phyloP scores from a whole-genome alignment of 352 stramenopile genomes.

The Thalassiosira exigua region DNA sequence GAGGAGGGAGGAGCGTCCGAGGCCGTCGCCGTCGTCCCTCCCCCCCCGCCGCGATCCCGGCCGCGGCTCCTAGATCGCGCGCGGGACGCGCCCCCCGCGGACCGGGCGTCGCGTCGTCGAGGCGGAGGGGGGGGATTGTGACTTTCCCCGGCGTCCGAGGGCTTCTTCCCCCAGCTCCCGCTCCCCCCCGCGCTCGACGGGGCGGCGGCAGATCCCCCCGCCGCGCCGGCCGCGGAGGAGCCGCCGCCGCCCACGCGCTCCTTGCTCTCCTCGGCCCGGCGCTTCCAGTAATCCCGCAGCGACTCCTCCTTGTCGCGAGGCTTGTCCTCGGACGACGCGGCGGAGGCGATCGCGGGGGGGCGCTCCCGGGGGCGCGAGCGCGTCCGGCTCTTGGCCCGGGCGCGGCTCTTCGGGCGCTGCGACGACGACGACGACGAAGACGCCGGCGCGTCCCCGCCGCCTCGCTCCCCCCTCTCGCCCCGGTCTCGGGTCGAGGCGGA shows the following conservation, averaged over 20 bases:
- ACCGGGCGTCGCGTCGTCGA: background rate
- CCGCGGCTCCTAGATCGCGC: constrained; percentile 7
- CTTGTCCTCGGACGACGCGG: background rate
- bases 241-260: background rate
- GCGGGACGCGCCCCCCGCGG: background rate
- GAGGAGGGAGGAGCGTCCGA: too few relatives aligned
- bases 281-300: constrained; percentile 47
- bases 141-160: background rate
- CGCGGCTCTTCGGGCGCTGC: background rate
- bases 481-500: background rate
- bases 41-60: background rate
- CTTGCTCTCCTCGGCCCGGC: constrained; percentile 41
- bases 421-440: too few relatives aligned
- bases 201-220: background rate
- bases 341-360: background rate
- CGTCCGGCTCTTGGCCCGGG: constrained; percentile 11
- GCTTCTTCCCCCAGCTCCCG: constrained; percentile 4
- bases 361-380: background rate
- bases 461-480: background rate
- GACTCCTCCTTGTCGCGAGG: constrained; percentile 8
- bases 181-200: background rate
- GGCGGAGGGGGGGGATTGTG: background rate
- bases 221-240: background rate
- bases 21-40: constrained; percentile 4
- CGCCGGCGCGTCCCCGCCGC: background rate